A percentile compares a stretch with the other conserved stretches of the same genome.
Conservation (phyloP, 371 early-diverging fungal genomes). For the Actinomortierella ambigua region DNA sequence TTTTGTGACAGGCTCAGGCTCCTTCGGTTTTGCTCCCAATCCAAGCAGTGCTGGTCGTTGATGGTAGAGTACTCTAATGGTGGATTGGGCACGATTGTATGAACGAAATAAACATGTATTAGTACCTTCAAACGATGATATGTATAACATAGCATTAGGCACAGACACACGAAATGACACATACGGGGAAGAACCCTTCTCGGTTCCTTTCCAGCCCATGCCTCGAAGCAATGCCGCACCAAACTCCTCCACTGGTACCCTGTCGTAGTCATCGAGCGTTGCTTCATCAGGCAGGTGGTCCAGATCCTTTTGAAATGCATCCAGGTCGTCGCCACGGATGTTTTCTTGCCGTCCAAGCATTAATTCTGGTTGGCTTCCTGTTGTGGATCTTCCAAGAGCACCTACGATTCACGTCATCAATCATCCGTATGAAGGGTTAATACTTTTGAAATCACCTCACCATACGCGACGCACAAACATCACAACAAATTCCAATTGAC, state of each 20-base stretch:
- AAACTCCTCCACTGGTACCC: constrained; percentile 88
- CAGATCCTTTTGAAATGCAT: constrained; percentile 57
- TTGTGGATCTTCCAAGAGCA: constrained; percentile 52
- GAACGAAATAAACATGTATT: no score
- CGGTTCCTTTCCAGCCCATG: constrained; percentile 88
- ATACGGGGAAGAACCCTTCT: constrained; percentile 34
- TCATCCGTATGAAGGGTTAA: no score
- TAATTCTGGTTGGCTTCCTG: constrained; percentile 47
- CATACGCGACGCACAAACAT: no score
- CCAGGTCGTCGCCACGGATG: constrained; percentile 52
- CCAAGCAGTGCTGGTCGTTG: constrained; percentile 76
- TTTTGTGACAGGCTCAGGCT: constrained; percentile 43
- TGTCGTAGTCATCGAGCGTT: constrained; percentile 80
- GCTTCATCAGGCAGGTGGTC: constrained; percentile 62
- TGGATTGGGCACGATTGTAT: no score
- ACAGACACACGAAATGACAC: constrained; percentile 13
- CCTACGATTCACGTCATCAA: constrained; percentile 53
- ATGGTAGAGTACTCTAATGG: constrained; percentile 44
- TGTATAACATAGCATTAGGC: constrained; percentile 34
- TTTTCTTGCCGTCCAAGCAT: constrained; percentile 44
- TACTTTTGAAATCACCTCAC: no score
- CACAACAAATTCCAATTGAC: not conserved
- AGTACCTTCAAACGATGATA: constrained; percentile 35
- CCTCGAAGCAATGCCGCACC: constrained; percentile 89
- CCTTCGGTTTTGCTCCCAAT: constrained; percentile 73